Evolutionary conservation across 2,329 filamentous ascomycete species (phyloP).

Genomic region (Lachnellula arida): DNA sequence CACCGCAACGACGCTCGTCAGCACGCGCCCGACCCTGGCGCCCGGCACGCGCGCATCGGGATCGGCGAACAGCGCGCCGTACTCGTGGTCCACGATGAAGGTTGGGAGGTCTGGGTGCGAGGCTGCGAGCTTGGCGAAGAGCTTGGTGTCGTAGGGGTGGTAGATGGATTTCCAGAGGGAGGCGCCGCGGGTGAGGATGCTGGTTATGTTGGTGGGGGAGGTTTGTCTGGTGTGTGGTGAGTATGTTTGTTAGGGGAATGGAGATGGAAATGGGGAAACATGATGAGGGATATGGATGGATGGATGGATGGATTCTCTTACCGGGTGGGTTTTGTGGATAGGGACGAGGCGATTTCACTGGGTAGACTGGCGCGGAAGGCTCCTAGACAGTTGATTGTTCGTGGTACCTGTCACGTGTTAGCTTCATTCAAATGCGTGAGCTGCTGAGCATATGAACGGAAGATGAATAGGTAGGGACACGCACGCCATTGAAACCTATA

Average conservation of each 20-base stretch:
- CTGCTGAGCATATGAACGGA: slow-evolving; percentile 55
- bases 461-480: no score
- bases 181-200: slow-evolving; percentile 53
- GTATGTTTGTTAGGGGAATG: slow-evolving; percentile 19
- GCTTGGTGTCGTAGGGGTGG: slow-evolving; percentile 66
- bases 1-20: slow-evolving; percentile 70
- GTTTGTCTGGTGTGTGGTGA: neutral
- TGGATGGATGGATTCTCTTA: neutral
- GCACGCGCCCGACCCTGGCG: slow-evolving; percentile 59
- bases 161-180: slow-evolving; percentile 75
- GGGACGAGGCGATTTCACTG: slow-evolving; percentile 43
- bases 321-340: slow-evolving; percentile 53
- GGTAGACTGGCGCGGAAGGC: slow-evolving; percentile 64
- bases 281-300: neutral
- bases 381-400: slow-evolving; percentile 77
- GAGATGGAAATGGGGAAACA: neutral
- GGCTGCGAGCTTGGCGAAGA: slow-evolving; percentile 64
- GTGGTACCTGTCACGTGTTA: slow-evolving; percentile 59
- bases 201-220: slow-evolving; percentile 44
- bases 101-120: slow-evolving; percentile 79
- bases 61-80: slow-evolving; percentile 68
- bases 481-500: slow-evolving; percentile 67
- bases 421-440: slow-evolving; percentile 38
- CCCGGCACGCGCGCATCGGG: slow-evolving; percentile 44
- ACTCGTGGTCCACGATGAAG: slow-evolving; percentile 71